phyloP scores from a whole-genome alignment of 768 basidiomycete genomes.

The Dentipellis fragilis region DNA sequence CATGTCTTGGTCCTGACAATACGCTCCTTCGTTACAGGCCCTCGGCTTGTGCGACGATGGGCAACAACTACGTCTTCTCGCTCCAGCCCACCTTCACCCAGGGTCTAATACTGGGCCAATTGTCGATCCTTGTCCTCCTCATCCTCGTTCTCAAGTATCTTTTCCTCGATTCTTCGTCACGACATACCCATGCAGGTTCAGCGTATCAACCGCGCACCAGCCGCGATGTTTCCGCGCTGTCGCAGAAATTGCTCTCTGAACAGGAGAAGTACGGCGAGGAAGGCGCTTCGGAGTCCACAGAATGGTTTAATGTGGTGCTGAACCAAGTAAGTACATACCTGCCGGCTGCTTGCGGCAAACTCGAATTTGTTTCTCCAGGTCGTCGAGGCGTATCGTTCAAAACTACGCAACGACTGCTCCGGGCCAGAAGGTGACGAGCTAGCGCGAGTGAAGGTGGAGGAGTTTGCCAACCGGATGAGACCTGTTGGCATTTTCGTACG shows the following conservation, averaged over 20 bases:
- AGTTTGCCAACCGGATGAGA: conserved; percentile 69
- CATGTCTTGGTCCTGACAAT: neutral
- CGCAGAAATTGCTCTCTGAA: neutral
- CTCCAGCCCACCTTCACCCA: conserved; percentile 90
- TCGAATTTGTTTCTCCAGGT: conserved; percentile 27
- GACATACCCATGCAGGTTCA: conserved; percentile 42
- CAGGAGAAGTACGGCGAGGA: conserved; percentile 9
- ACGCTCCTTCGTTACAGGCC: neutral
- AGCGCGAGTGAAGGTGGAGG: conserved; percentile 69
- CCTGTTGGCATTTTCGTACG: conserved; percentile 61
- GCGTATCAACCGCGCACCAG: conserved; percentile 41
- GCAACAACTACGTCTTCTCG: conserved; percentile 54
- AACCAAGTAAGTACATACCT: conserved; percentile 55
- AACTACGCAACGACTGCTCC: conserved; percentile 58
- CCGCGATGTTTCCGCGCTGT: neutral
- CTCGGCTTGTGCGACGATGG: conserved; percentile 18
- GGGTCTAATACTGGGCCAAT: conserved; percentile 85
- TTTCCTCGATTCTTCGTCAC: conserved; percentile 70
- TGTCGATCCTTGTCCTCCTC: conserved; percentile 73
- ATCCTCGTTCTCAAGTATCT: conserved; percentile 86
- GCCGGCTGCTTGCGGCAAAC: neutral
- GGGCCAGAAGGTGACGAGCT: conserved; percentile 77
- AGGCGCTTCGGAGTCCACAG: conserved; percentile 56
- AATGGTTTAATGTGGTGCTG: conserved; percentile 86
- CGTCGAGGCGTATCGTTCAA: conserved; percentile 63